Evolutionary conservation across 2,329 filamentous ascomycete genomes (phyloP), one percentile per base, ranked within the genome.

Genomic region (Ophiocordyceps polyrhachis-furcata): DNA sequence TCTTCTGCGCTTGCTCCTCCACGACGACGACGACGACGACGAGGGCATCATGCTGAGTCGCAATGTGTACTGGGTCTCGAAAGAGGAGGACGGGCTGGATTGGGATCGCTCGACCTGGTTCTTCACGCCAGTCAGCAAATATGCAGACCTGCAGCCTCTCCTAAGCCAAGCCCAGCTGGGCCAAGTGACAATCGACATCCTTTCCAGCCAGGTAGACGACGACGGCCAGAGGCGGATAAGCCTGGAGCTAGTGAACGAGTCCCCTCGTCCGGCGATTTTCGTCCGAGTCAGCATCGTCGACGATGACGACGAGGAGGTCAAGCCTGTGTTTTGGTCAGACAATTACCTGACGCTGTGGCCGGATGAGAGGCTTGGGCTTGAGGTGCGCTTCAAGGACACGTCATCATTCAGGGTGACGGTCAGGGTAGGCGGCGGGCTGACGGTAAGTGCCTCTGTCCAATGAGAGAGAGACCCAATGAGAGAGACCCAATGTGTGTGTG

Each of bases 321-420:
- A 66, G 5, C 71, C 74, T 0, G 64, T 74, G 1, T 60, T 62
- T 19, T 80, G 76, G 74, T 69, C 68, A 1, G 75, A 79, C 49
- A 80, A 80, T 48, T 80, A 79, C 48, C 60, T 80, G 13, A 78
- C 74, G 1, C 56, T 80, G 11, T 77, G 70, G 64, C 73, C 75
- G 0, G 56, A 60, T 1, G 76, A 80, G 59, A 67, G 58, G 44
- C 41, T 75, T 13, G 40, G 43, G 32, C 32, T 58, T 1, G 45
- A 46, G 5, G 52, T 55, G 25, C 25, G 25, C 25, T 28, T 28
- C 25, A 28, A 9, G 4, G 35, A 38, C n/a, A 38, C n/a, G 35
- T 38, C 31, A 19, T 38, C 31, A 19, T 19, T 38, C n/a, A 45
- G 41, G 35, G 47, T 54, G 12, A 40, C 43, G 9, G 31, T 53